phyloP scores from a whole-genome alignment of 345 rosid genomes.

The Isatis tinctoria region DNA sequence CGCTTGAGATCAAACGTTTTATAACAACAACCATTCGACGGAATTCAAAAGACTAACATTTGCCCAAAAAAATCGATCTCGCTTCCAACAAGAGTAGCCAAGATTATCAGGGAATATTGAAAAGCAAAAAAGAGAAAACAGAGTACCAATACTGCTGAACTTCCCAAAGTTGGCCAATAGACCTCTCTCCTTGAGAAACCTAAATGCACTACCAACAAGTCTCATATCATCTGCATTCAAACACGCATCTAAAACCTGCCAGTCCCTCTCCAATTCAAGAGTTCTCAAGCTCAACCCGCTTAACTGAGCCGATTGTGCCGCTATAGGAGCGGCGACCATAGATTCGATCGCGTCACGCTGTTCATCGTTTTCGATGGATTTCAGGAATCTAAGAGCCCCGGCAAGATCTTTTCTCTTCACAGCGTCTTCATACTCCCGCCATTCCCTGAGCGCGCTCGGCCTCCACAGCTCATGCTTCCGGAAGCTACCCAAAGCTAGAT shows the following conservation, averaged over 20 bases:
- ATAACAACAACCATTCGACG: too few species aligned
- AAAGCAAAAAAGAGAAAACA: not conserved
- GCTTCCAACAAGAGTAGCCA: too few species aligned
- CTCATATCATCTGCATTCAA: slow-evolving; percentile 90
- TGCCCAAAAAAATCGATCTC: too few species aligned
- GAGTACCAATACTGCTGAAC: slow-evolving; percentile 65
- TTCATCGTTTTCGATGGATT: slow-evolving; percentile 37
- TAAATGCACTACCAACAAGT: slow-evolving; percentile 71
- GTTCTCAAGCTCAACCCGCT: slow-evolving; percentile 36
- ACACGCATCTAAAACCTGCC: slow-evolving; percentile 86
- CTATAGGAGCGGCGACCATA: slow-evolving; percentile 1
- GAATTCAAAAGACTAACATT: too few species aligned
- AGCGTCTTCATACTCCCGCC: slow-evolving; percentile 90
- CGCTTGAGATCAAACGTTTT: too few species aligned
- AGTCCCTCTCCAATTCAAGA: slow-evolving; percentile 47
- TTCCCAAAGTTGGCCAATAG: slow-evolving; percentile 72
- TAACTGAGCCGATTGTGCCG: too few species aligned
- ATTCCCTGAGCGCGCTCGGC: slow-evolving; percentile 57
- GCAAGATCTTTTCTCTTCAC: slow-evolving; percentile 82
- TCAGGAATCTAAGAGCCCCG: slow-evolving; percentile 74
- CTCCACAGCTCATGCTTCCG: too few species aligned
- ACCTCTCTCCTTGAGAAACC: slow-evolving; percentile 57
- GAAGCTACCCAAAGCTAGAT: too few species aligned
- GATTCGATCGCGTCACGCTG: slow-evolving; percentile 16
- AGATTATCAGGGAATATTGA: too few species aligned